Conservation (phyloP, 1,284 basidiomycete genomes). For the Golubevia pallescens region DNA sequence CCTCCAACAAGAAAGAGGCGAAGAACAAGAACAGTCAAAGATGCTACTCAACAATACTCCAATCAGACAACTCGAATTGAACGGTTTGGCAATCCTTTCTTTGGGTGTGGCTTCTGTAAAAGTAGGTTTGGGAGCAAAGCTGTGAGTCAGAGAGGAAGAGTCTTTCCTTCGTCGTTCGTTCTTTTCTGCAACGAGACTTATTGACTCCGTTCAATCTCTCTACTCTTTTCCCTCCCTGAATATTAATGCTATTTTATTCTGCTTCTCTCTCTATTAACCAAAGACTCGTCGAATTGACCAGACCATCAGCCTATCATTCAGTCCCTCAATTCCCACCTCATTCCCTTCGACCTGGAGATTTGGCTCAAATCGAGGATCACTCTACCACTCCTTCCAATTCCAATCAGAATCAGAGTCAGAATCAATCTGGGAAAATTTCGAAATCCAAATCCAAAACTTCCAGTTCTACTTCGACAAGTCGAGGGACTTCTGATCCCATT, state of each 20-base stretch:
- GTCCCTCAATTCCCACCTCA: conserved; percentile 40
- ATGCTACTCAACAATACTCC: conserved; percentile 46
- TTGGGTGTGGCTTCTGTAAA: conserved; percentile 34
- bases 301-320: conserved; percentile 38
- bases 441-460: not conserved
- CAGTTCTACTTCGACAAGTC: not conserved
- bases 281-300: conserved; percentile 43
- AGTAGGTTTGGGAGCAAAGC: conserved; percentile 47
- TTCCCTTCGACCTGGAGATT: conserved; percentile 47
- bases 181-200: no score
- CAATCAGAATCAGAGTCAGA: not conserved
- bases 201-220: not conserved
- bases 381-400: not conserved
- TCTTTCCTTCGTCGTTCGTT: no score
- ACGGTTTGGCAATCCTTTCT: conserved; percentile 50
- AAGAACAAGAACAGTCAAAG: conserved; percentile 44
- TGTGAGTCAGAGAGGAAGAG: conserved; percentile 17
- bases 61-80: conserved; percentile 44
- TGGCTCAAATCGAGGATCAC: conserved; percentile 44
- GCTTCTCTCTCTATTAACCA: not conserved
- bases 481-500: not conserved
- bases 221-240: no score
- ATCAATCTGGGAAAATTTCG: not conserved
- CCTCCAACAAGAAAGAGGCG: conserved; percentile 32
- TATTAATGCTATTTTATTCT: no score